phyloP scores from a whole-genome alignment of 306 rosid species.

The Parietaria judaica region DNA sequence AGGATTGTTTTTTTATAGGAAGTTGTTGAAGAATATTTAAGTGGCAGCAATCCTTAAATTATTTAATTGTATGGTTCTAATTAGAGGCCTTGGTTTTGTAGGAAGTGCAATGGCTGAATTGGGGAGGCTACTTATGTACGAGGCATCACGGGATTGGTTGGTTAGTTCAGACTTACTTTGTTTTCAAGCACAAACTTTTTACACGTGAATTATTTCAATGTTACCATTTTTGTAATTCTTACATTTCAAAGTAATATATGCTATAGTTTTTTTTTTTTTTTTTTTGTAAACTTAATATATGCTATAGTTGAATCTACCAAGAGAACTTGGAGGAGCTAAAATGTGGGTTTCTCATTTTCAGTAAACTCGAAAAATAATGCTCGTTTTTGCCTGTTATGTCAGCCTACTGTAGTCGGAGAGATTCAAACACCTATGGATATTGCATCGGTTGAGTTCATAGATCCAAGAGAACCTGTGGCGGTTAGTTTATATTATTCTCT shows the following conservation, averaged over 20 bases:
- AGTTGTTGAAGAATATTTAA: no score
- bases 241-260: no score
- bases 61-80: background rate
- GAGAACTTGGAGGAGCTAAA: background rate
- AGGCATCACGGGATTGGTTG: constrained; percentile 97
- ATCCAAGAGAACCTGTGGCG: constrained; percentile 89
- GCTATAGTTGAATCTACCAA: no score
- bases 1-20: no score
- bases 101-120: constrained; percentile 96
- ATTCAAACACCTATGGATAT: constrained; percentile 88
- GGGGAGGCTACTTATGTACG: constrained; percentile 86
- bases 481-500: constrained; percentile 25
- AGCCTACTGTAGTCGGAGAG: constrained; percentile 82
- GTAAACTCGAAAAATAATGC: background rate
- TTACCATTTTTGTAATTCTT: background rate
- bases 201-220: no score
- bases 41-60: no score
- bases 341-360: background rate
- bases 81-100: constrained; percentile 20
- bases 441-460: constrained; percentile 83
- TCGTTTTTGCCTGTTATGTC: constrained; percentile 12
- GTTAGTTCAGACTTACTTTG: constrained; percentile 41
- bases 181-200: background rate
- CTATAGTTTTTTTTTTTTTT: no score
- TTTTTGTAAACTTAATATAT: no score